These are phyloP conservation scores for Lactarius pseudohatsudake DNA, from an alignment of 768 basidiomycete genomes.

Conservation along the genomic window DNA sequence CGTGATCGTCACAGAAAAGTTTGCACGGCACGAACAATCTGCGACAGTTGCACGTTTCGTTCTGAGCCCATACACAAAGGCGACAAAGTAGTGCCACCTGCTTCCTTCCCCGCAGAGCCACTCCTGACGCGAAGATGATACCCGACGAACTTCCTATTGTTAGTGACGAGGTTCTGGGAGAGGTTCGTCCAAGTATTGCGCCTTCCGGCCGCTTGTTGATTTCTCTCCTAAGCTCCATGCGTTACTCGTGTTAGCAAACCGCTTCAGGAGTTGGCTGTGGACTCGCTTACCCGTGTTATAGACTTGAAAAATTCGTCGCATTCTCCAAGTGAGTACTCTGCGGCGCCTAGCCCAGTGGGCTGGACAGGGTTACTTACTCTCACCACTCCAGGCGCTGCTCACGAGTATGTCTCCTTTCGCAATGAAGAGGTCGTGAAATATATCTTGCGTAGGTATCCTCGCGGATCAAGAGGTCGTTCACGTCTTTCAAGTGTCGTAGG, in stretches of 20 bases:
- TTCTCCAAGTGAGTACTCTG: slow-evolving; percentile 33
- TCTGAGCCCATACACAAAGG: slow-evolving; percentile 37
- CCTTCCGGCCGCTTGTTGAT: neutral
- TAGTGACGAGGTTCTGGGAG: slow-evolving; percentile 46
- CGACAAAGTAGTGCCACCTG: slow-evolving; percentile 49
- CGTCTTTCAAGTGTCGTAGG: slow-evolving; percentile 30
- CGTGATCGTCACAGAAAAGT: neutral
- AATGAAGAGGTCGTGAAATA: neutral
- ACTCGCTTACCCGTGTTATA: slow-evolving; percentile 13
- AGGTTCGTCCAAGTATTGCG: slow-evolving; percentile 37
- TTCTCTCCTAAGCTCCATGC: slow-evolving; percentile 48
- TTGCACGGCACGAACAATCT: too few relatives aligned
- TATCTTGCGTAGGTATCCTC: slow-evolving; percentile 21
- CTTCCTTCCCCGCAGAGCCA: slow-evolving; percentile 49
- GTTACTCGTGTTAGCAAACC: slow-evolving; percentile 49
- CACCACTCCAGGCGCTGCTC: slow-evolving; percentile 18
- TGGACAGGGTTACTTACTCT: neutral
- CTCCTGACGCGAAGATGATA: slow-evolving; percentile 21
- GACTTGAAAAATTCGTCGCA: slow-evolving; percentile 33
- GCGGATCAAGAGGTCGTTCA: slow-evolving; percentile 24
- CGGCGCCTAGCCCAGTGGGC: neutral
- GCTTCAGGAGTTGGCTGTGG: neutral
- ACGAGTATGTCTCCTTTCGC: slow-evolving; percentile 7
- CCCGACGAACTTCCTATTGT: slow-evolving; percentile 35
- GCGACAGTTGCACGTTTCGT: slow-evolving; percentile 47